Conservation (phyloP, 177 flowering plant species). For the Vitis hybrid region DNA sequence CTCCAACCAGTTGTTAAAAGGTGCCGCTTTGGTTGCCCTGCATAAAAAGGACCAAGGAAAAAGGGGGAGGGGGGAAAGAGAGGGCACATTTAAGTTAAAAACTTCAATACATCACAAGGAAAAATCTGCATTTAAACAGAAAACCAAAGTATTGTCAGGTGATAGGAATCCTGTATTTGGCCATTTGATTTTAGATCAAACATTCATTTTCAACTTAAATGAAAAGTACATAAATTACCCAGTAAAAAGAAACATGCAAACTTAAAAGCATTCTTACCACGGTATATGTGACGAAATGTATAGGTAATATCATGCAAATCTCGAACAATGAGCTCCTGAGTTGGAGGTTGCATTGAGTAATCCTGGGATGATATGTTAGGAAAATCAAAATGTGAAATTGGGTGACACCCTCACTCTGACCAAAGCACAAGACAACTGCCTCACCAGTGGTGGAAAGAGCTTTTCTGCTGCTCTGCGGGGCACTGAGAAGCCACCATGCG, state of each 20-base stretch:
- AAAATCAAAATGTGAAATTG: not conserved
- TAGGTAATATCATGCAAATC: constrained; percentile 95
- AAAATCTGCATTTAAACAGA: not conserved
- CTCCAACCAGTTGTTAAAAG: constrained; percentile 98
- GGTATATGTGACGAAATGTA: constrained; percentile 98
- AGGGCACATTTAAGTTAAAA: not conserved
- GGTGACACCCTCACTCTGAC: not conserved
- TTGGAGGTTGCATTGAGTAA: constrained; percentile 94
- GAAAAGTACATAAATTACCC: not conserved
- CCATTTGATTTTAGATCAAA: too few relatives aligned
- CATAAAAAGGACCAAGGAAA: constrained; percentile 9
- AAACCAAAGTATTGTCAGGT: not conserved
- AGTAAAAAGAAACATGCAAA: not conserved
- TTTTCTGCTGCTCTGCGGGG: constrained; percentile 99
- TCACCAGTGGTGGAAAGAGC: constrained; percentile 91
- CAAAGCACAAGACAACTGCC: constrained; percentile 5
- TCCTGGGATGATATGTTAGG: constrained; percentile 45
- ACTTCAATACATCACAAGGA: not conserved
- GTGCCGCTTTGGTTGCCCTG: constrained; percentile 96
- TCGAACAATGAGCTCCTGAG: constrained; percentile 91
- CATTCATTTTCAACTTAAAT: not conserved
- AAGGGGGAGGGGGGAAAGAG: not conserved
- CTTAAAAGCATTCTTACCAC: constrained; percentile 51
- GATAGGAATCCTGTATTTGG: too few relatives aligned
- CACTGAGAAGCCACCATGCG: constrained; percentile 99